Evolutionary conservation across 306 rosid species (phyloP), one percentile per base, ranked within the genome.

Genomic region (Fragaria ananassa): DNA sequence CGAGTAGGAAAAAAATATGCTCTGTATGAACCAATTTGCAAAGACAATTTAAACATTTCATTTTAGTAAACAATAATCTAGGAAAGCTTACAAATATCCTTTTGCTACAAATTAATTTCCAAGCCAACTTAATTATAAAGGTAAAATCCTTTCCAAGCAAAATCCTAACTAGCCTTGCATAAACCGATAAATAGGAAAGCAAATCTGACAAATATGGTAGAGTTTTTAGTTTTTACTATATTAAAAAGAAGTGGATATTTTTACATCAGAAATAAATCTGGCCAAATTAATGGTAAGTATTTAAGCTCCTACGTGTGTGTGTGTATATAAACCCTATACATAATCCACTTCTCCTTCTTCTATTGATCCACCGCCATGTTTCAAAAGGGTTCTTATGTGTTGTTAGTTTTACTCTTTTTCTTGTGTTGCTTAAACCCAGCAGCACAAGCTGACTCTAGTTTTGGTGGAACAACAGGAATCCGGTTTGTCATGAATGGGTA

Each of bases 401-500:
- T 23, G 64, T 23, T 57, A 19, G 3, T n/a, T 10, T 11, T 57
- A 57, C 15, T 23, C 13, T 23, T 23, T 57, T 23, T 8, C 34
- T 11, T 23, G 34, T 9, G 27, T 1, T 57, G 6, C 17, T 57
- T 57, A 57, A 23, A 21, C 15, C 34, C 41, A 37, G 41, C 15
- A 10, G 34, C 12, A 23, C 8, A 34, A 42, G 45, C 49, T 46
- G 45, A 21, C 31, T 41, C 44, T 70, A 41, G 70, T 4, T 86
- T 81, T 44, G 82, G 78, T 64, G 13, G 41, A 72, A 67, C 89
- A 34, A 65, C 65, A 3, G 90, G 87, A 65, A 79, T 83, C 35
- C 77, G 46, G 11, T 86, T 89, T 70, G 37, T 81, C 17, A 4
- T 80, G 50, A 74, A 85, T 44, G 84, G 80, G 8, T 79, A 75